phyloP scores from a whole-genome alignment of 1,139 yeast species.

The Diutina catenulata region DNA sequence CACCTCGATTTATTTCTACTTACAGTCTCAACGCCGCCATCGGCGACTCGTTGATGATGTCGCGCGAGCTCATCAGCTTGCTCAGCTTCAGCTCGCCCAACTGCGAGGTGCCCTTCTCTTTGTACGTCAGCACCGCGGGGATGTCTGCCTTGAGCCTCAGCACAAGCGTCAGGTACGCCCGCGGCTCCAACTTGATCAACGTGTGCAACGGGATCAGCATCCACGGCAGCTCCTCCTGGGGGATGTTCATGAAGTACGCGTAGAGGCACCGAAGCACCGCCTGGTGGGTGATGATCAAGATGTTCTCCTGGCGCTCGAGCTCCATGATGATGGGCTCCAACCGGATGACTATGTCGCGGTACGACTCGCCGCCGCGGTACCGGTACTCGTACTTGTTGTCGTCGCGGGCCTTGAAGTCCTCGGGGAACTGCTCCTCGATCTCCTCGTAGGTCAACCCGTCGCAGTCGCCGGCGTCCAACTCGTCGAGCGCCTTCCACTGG shows the following conservation, averaged over 20 bases:
- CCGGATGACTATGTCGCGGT: constrained; percentile 88
- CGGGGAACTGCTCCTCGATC: constrained; percentile 66
- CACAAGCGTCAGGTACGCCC: constrained; percentile 84
- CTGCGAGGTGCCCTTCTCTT: constrained; percentile 83
- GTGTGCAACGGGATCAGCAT: constrained; percentile 98
- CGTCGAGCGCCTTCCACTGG: constrained; percentile 95
- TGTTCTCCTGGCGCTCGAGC: constrained; percentile 91
- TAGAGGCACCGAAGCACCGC: constrained; percentile 93
- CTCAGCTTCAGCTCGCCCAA: constrained; percentile 41
- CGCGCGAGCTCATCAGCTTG: constrained; percentile 3
- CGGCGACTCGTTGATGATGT: constrained; percentile 1
- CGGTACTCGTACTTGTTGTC: constrained; percentile 93
- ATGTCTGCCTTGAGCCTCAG: constrained; percentile 88
- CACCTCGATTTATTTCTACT: no score
- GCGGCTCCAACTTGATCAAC: constrained; percentile 81
- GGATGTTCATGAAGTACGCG: constrained; percentile 97
- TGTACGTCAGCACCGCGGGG: constrained; percentile 94
- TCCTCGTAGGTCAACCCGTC: constrained; percentile 88
- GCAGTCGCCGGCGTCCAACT: constrained; percentile 95
- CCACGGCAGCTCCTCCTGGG: constrained; percentile 97
- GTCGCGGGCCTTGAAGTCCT: constrained; percentile 91
- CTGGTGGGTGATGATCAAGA: constrained; percentile 92
- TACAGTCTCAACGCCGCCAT: no score
- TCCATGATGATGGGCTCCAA: constrained; percentile 97
- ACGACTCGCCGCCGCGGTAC: constrained; percentile 94